Evolutionary conservation across 306 rosid genomes (phyloP).

Genomic region (Delonix regia): DNA sequence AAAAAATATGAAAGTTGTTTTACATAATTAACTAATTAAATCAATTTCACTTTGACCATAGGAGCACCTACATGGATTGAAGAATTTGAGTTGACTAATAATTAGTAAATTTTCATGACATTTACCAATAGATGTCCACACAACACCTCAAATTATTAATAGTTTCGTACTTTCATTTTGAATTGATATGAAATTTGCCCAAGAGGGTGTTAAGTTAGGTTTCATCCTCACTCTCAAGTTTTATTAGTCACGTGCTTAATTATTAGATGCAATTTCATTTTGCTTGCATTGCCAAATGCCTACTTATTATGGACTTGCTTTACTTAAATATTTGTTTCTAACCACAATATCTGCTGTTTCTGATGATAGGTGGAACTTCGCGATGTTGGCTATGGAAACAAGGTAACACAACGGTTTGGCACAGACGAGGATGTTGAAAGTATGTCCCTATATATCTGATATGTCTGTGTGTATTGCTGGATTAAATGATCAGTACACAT

Average conservation of each 20-base stretch:
- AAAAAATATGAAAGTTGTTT: background rate
- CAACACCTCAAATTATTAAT: conserved; percentile 18
- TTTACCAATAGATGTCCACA: conserved; percentile 1
- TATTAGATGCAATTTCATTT: conserved; percentile 22
- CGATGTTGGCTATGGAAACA: conserved; percentile 80
- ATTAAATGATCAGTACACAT: background rate
- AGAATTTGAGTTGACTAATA: background rate
- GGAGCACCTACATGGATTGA: conserved; percentile 12
- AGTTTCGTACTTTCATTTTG: background rate
- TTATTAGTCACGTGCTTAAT: conserved; percentile 11
- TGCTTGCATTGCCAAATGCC: conserved; percentile 7
- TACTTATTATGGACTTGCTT: conserved; percentile 10
- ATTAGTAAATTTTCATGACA: background rate
- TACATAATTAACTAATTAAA: background rate
- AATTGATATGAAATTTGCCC: conserved; percentile 10
- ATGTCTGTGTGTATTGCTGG: conserved; percentile 26
- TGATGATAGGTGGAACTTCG: conserved; percentile 84
- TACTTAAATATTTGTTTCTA: conserved; percentile 5
- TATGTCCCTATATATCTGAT: conserved; percentile 46
- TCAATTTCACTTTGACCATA: background rate
- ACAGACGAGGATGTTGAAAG: conserved; percentile 83
- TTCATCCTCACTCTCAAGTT: conserved; percentile 28
- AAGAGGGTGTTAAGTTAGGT: conserved; percentile 13
- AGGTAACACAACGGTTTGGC: conserved; percentile 68
- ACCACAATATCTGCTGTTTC: conserved; percentile 37